Percentiles rank a stretch among this genome's conserved stretches.
phyloP scores from a whole-genome alignment of 1,284 basidiomycete genomes.

The Psilocybe mexicana region DNA sequence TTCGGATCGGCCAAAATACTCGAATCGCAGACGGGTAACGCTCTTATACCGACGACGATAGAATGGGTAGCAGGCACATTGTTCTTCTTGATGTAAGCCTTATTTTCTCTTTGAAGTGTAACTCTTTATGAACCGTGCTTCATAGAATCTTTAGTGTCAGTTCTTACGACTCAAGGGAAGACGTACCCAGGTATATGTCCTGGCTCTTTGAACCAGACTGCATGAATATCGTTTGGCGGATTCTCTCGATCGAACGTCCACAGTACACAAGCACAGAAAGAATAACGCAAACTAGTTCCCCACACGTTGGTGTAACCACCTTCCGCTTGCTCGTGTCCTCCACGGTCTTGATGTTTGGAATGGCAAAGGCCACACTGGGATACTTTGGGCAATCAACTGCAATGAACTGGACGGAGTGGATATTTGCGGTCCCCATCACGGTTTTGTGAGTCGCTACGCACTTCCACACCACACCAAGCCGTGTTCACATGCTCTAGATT shows the following conservation, averaged over 20 bases:
- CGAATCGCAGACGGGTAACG: background rate
- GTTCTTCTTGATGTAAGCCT: background rate
- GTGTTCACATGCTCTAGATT: background rate
- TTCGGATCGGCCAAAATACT: background rate
- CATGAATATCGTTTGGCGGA: background rate
- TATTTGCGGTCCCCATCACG: background rate
- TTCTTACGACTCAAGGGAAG: background rate
- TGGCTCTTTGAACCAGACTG: slow-evolving; percentile 2
- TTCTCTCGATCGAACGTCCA: background rate
- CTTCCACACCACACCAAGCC: background rate
- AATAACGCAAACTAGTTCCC: background rate
- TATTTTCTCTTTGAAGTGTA: background rate
- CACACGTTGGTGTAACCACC: background rate
- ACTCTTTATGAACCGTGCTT: too few relatives aligned
- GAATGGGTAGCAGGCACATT: background rate
- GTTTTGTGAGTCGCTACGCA: background rate
- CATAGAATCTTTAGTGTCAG: background rate
- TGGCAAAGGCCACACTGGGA: background rate
- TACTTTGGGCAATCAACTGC: background rate
- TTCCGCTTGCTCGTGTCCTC: background rate
- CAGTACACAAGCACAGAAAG: background rate
- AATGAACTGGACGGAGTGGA: background rate
- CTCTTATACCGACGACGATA: background rate
- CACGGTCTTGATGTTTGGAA: background rate
- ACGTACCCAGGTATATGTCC: background rate